A percentile compares a stretch with the other conserved stretches of the same genome.
Evolutionary conservation across 75 land plant species (phyloP).

Genomic region (Chamaecyparis obtusa): DNA sequence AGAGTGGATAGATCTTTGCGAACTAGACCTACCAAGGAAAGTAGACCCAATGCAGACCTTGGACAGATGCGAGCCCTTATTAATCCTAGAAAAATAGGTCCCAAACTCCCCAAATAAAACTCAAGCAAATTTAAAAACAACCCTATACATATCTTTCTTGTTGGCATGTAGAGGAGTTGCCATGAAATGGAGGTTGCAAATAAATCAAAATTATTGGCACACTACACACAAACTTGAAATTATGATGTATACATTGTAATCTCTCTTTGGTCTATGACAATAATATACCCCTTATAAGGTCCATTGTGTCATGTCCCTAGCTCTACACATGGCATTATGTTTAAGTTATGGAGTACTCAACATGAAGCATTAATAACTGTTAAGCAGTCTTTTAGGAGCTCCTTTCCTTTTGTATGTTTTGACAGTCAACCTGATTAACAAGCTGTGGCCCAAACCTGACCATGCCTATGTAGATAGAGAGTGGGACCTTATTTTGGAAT

Average conservation of each 20-base stretch:
- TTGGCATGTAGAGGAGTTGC: too few relatives aligned
- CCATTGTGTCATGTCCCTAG: too few relatives aligned
- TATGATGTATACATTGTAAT: neutral
- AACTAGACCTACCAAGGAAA: neutral
- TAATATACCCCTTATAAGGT: too few relatives aligned
- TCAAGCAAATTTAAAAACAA: too few relatives aligned
- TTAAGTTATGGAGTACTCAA: neutral
- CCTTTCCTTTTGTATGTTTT: neutral
- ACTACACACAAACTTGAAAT: neutral
- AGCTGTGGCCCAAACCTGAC: neutral
- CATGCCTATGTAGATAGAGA: neutral
- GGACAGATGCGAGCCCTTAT: too few relatives aligned
- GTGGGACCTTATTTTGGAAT: neutral
- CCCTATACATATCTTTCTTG: too few relatives aligned
- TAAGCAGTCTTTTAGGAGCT: neutral
- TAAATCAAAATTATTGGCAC: neutral
- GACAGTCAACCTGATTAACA: neutral
- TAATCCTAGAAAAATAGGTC: too few relatives aligned
- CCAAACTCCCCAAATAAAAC: too few relatives aligned
- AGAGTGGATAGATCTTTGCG: neutral
- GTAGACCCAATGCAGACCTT: neutral
- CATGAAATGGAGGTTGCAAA: too few relatives aligned
- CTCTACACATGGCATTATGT: too few relatives aligned
- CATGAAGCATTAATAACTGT: neutral
- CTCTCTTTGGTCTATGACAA: neutral